These are phyloP conservation scores for Aspergillus floridensis DNA, from an alignment of 2,329 filamentous ascomycete genomes.

Conservation along the genomic window DNA sequence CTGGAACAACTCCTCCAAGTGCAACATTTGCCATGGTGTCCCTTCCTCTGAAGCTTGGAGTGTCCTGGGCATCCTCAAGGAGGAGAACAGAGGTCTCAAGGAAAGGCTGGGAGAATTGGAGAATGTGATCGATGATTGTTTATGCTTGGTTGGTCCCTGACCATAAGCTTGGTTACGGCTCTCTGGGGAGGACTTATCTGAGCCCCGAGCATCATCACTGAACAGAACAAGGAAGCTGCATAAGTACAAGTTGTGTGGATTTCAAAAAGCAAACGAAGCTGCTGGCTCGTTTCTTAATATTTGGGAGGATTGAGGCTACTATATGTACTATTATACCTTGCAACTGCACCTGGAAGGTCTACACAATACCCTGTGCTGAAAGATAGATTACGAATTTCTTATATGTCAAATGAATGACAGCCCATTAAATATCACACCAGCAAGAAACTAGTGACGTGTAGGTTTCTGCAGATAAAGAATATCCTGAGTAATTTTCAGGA, in stretches of 20 bases:
- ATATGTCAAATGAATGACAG: not conserved
- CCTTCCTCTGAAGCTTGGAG: slow-evolving; percentile 52
- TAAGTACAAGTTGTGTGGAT: not conserved
- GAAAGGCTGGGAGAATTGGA: slow-evolving; percentile 54
- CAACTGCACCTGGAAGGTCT: not conserved
- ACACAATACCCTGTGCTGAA: not conserved
- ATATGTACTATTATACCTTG: slow-evolving; percentile 10
- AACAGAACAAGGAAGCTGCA: not conserved
- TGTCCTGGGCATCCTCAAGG: slow-evolving; percentile 50
- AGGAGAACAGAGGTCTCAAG: slow-evolving; percentile 56
- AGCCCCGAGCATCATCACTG: not conserved
- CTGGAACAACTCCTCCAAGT: slow-evolving; percentile 34
- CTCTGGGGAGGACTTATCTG: not conserved
- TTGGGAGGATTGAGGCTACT: not conserved
- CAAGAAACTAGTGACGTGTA: not conserved
- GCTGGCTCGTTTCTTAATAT: not conserved
- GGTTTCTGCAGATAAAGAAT: not conserved
- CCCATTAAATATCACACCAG: too few relatives aligned
- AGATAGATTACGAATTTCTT: not conserved
- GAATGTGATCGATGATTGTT: slow-evolving; percentile 54
- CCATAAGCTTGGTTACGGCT: not conserved
- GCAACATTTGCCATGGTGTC: slow-evolving; percentile 42
- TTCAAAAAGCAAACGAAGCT: not conserved
- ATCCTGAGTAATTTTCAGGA: too few relatives aligned
- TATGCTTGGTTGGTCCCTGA: slow-evolving; percentile 50